Evolutionary conservation across 371 early-diverging fungal genomes (phyloP), one percentile per base, ranked within the genome.

Genomic region (Mortierella sp.): DNA sequence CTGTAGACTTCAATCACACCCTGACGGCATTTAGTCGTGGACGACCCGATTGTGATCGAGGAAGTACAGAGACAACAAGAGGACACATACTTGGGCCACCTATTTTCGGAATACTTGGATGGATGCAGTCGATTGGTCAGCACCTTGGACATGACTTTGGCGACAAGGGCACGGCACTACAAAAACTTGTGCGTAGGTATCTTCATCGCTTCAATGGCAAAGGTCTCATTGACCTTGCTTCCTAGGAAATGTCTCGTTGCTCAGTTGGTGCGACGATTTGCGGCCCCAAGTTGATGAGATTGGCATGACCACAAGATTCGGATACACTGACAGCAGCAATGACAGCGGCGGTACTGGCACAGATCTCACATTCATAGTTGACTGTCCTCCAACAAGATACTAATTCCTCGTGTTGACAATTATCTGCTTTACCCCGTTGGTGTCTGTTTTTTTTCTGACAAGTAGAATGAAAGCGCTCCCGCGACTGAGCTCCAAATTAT

Each of bases 241-340:
- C 75, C 63, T 55, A 38, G 45, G 63, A n/a, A n/a, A 38, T 8
- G 14, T 72, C n/a, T 0, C 42, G 6, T 58, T 82, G 21, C 79
- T 74, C 24, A 1, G 19, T 0, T 79, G 79, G 79, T 79, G 83
- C 38, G 24, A 72, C 44, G 13, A 60, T 0, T 47, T 80, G 10
- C 26, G 68, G 65, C 71, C 79, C n/a, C 83, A 79, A 48, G 74
- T 79, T 38, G 79, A 83, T 45, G 74, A 73, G 19, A 76, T 81
- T 65, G 75, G 75, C 68, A 82, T 79, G 50, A 76, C 82, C n/a
- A 44, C 72, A 3, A 73, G 79, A 31, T 82, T 79, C 60, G 76
- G 74, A 72, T 76, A 76, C 57, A 48, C 44, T 1, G 74, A 7
- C 58, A 45, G 42, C 38, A 74, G 78, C 26, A 1, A 60, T 70